A percentile compares a stretch with the other conserved stretches of the same genome.
Conservation (phyloP, 192 early-diverging fungal genomes). For the Linderina pennispora region DNA sequence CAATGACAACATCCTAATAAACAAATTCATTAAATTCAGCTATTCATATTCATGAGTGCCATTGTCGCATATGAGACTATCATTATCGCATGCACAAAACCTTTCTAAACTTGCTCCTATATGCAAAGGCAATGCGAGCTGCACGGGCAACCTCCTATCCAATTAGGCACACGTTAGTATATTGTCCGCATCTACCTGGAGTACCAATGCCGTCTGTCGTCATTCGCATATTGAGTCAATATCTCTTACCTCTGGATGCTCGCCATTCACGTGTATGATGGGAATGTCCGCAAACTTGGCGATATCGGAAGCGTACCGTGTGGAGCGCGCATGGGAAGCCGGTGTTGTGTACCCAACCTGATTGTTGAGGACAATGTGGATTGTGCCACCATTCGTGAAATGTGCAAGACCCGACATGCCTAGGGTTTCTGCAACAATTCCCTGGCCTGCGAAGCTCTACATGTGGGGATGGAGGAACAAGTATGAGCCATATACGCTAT, state of each 20-base stretch:
- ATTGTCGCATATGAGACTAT: too few species aligned
- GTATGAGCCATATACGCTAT: too few species aligned
- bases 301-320: constrained; percentile 86
- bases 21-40: too few species aligned
- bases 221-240: too few species aligned
- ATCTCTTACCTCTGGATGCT: constrained; percentile 62
- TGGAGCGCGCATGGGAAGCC: constrained; percentile 84
- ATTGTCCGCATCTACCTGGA: too few species aligned
- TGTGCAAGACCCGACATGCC: constrained; percentile 93
- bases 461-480: too few species aligned
- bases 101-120: constrained; percentile 89
- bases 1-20: constrained; percentile 91
- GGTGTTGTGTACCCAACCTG: constrained; percentile 97
- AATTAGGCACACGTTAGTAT: too few species aligned
- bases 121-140: constrained; percentile 75
- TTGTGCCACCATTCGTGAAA: constrained; percentile 86
- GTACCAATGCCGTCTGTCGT: too few species aligned
- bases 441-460: constrained; percentile 76
- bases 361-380: constrained; percentile 96
- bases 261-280: constrained; percentile 93
- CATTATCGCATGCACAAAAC: too few species aligned
- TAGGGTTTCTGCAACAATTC: constrained; percentile 88
- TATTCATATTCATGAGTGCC: too few species aligned
- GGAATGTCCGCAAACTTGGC: constrained; percentile 94
- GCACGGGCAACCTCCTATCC: constrained; percentile 83